These are phyloP conservation scores for Microdochium trichocladiopsis DNA, from an alignment of 2,329 filamentous ascomycete genomes.

Conservation along the genomic window DNA sequence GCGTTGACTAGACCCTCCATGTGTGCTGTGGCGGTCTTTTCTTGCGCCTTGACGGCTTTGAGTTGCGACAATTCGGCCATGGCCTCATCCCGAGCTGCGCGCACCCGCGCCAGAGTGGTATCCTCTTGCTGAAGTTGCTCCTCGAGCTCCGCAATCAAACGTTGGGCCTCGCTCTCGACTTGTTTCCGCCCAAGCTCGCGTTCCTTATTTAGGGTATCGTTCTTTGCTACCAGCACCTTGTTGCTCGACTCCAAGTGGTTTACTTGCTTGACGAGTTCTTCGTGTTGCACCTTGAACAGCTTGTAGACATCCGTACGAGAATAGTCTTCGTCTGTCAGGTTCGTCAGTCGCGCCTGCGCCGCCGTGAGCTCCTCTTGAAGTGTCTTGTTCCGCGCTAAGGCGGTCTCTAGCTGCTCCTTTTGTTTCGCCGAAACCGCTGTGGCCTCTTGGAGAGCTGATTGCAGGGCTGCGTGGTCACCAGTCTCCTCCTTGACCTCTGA, in stretches of 20 bases:
- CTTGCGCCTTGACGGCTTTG: constrained; percentile 73
- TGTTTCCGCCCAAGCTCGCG: constrained; percentile 74
- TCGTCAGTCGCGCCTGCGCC: constrained; percentile 60
- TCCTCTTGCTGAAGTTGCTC: constrained; percentile 75
- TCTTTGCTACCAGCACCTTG: constrained; percentile 75
- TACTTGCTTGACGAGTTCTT: constrained; percentile 85
- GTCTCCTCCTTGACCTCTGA: constrained; percentile 46
- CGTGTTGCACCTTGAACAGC: constrained; percentile 79
- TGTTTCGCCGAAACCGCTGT: constrained; percentile 71
- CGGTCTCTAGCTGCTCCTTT: constrained; percentile 77
- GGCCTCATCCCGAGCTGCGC: constrained; percentile 78
- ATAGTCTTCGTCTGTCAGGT: constrained; percentile 86
- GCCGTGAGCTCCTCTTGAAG: constrained; percentile 74
- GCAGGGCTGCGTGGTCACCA: constrained; percentile 56
- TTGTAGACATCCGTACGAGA: constrained; percentile 91
- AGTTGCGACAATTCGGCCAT: constrained; percentile 73
- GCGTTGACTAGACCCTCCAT: constrained; percentile 74
- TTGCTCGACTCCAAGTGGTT: constrained; percentile 90
- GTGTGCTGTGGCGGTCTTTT: constrained; percentile 61
- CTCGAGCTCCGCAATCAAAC: constrained; percentile 69
- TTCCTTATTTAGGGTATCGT: constrained; percentile 78
- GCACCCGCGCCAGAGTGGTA: constrained; percentile 77
- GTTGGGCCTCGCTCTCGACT: constrained; percentile 73
- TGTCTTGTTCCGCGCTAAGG: constrained; percentile 69
- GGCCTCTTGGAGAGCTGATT: constrained; percentile 72